Evolutionary conservation across 768 basidiomycete species (phyloP).

Genomic region (Butyriboletus loyo): DNA sequence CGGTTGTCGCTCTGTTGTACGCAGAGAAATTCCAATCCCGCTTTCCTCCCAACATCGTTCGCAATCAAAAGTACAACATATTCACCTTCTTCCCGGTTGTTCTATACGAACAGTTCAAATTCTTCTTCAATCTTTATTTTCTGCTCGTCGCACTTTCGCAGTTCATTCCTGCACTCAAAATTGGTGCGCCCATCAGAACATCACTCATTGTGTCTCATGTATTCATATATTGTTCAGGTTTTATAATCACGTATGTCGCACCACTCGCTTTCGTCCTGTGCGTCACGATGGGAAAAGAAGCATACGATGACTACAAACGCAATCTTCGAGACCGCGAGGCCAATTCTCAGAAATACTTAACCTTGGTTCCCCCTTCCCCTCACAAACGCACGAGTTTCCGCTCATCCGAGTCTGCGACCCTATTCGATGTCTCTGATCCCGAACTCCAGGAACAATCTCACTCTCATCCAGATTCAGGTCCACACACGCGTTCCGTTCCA

Average conservation of each 20-base stretch:
- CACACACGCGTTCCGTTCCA: constrained; percentile 74
- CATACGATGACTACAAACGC: constrained; percentile 97
- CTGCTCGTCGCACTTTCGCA: constrained; percentile 94
- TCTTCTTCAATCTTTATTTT: constrained; percentile 99
- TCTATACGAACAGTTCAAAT: constrained; percentile 99
- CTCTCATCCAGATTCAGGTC: constrained; percentile 34
- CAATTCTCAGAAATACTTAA: constrained; percentile 88
- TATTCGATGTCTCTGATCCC: constrained; percentile 19
- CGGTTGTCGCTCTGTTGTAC: neutral
- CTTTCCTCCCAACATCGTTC: constrained; percentile 86
- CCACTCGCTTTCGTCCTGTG: constrained; percentile 92
- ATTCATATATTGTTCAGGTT: constrained; percentile 50
- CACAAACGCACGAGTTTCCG: constrained; percentile 26
- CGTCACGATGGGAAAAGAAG: constrained; percentile 98
- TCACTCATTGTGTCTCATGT: neutral
- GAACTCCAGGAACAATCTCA: constrained; percentile 13
- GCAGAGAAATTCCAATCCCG: constrained; percentile 68
- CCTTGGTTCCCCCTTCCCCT: constrained; percentile 57
- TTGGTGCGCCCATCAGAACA: constrained; percentile 53
- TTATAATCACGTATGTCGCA: constrained; percentile 92
- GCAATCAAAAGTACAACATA: constrained; percentile 97
- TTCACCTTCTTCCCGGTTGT: constrained; percentile 97
- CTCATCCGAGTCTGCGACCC: constrained; percentile 17
- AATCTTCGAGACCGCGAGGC: constrained; percentile 90
- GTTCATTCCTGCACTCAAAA: constrained; percentile 93